Conservation (phyloP, 352 stramenopile species). For the Pythium monospermum region DNA sequence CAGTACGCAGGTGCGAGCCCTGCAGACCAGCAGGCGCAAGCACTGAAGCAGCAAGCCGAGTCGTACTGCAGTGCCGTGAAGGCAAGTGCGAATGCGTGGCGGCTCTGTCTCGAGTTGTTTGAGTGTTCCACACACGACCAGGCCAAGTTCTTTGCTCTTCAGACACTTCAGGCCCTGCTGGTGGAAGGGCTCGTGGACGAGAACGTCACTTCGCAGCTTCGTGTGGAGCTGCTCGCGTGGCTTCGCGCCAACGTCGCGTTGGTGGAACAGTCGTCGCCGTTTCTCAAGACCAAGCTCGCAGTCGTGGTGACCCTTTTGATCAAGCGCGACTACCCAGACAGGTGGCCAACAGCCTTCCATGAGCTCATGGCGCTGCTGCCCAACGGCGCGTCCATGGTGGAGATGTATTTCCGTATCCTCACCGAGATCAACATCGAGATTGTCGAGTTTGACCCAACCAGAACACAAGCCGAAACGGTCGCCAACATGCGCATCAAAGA, state of each 20-base stretch:
- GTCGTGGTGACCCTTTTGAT: constrained; percentile 82
- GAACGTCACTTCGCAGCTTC: constrained; percentile 42
- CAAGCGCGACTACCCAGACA: constrained; percentile 85
- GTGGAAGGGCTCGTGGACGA: constrained; percentile 32
- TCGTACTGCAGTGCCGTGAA: constrained; percentile 62
- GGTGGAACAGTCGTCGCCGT: constrained; percentile 58
- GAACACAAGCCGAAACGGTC: constrained; percentile 45
- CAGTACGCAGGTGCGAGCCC: constrained; percentile 60
- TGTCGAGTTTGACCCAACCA: constrained; percentile 79
- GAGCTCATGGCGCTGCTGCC: constrained; percentile 77
- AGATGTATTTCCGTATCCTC: constrained; percentile 90
- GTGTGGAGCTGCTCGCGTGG: constrained; percentile 54
- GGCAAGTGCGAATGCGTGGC: constrained; percentile 41
- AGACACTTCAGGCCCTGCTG: constrained; percentile 66
- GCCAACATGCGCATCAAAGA: constrained; percentile 88
- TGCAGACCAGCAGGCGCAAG: constrained; percentile 44
- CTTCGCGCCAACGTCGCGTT: constrained; percentile 53
- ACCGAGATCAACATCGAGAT: constrained; percentile 90
- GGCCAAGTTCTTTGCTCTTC: constrained; percentile 81
- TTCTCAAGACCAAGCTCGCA: constrained; percentile 83
- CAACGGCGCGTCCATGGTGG: constrained; percentile 69
- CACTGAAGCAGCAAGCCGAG: constrained; percentile 68
- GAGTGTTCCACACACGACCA: constrained; percentile 57
- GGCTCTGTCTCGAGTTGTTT: constrained; percentile 65
- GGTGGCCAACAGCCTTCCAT: constrained; percentile 81